Evolutionary conservation across 2,329 filamentous ascomycete genomes (phyloP).

Genomic region (Erysiphe pulchra): DNA sequence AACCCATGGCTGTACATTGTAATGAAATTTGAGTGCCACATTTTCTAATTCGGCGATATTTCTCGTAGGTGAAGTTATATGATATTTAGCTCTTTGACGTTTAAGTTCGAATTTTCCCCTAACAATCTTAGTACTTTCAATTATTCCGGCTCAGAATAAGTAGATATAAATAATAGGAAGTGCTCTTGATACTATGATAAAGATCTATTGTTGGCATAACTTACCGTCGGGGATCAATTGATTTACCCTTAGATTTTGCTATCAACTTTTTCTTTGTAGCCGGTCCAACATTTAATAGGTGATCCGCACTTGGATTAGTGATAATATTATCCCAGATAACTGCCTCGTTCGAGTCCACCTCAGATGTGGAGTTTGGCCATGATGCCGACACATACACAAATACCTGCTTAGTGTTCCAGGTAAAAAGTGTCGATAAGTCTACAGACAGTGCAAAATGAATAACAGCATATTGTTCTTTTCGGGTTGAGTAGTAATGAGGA

Average conservation of each 20-base stretch:
- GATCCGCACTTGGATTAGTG: constrained; percentile 39
- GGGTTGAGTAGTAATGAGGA: constrained; percentile 83
- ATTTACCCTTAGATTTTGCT: constrained; percentile 31
- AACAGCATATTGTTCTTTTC: constrained; percentile 87
- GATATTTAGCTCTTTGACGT: constrained; percentile 85
- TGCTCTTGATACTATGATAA: no score
- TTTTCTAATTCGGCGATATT: constrained; percentile 48
- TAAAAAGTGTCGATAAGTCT: constrained; percentile 79
- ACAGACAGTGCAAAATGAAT: constrained; percentile 83
- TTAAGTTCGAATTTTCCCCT: constrained; percentile 52
- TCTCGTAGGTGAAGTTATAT: constrained; percentile 73
- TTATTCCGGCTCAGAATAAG: no score
- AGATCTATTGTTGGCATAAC: neutral
- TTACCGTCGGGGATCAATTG: constrained; percentile 20
- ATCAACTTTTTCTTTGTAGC: constrained; percentile 34
- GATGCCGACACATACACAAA: constrained; percentile 88
- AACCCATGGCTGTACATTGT: constrained; percentile 97
- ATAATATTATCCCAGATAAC: constrained; percentile 96
- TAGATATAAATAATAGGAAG: no score
- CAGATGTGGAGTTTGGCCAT: constrained; percentile 21
- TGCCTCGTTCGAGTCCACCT: constrained; percentile 31
- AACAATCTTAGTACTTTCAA: neutral
- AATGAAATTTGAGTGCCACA: constrained; percentile 59
- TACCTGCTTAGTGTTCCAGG: constrained; percentile 97
- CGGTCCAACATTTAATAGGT: constrained; percentile 33